These are phyloP conservation scores for Logfia minima DNA, from an alignment of 129 eudicot species.

Conservation along the genomic window DNA sequence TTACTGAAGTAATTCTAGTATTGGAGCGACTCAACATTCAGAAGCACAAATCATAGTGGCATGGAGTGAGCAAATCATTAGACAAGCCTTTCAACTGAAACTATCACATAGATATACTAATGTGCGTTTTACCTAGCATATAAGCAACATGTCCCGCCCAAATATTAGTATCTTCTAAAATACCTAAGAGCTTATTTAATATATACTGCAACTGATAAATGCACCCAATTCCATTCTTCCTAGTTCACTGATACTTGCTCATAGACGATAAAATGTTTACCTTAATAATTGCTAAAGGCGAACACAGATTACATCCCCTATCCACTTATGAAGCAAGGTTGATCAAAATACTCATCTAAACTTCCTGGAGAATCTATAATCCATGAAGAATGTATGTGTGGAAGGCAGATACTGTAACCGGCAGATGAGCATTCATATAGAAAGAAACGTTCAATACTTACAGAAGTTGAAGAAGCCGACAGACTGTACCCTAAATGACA, in stretches of 20 bases:
- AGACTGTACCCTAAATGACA: not conserved
- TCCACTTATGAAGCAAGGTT: not conserved
- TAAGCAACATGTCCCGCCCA: not conserved
- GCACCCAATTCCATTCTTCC: not conserved
- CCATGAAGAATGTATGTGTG: not conserved
- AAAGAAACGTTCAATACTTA: not conserved
- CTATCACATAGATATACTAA: no score
- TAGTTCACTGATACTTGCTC: not conserved
- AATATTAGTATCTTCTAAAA: not conserved
- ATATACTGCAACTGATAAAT: not conserved
- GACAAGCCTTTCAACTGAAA: not conserved
- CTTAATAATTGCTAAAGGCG: not conserved
- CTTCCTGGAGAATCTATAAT: not conserved
- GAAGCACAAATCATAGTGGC: not conserved
- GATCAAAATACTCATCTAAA: not conserved
- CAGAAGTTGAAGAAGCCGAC: not conserved
- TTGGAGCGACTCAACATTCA: not conserved
- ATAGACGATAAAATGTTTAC: not conserved
- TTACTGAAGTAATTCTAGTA: not conserved
- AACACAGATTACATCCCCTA: not conserved
- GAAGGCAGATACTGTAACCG: not conserved
- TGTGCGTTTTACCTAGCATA: no score
- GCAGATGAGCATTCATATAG: not conserved
- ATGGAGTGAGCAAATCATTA: not conserved
- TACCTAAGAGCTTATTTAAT: not conserved